Percentiles rank a stretch among this genome's conserved stretches.
Evolutionary conservation across 345 rosid genomes (phyloP).

Genomic region (Arabis hirsuta): DNA sequence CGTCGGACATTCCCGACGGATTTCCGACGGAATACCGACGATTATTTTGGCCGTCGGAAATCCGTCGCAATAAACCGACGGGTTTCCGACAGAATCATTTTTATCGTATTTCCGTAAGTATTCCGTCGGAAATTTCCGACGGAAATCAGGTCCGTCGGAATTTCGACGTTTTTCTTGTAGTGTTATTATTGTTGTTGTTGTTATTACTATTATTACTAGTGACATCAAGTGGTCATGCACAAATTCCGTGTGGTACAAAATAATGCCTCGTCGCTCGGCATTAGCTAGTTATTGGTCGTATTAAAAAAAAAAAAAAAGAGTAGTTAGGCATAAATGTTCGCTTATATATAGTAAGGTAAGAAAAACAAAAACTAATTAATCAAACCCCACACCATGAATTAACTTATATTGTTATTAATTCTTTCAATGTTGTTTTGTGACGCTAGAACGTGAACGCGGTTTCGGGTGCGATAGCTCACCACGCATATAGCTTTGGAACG

Average conservation of each 20-base stretch:
- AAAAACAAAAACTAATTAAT: slow-evolving; percentile 15
- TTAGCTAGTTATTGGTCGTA: not conserved
- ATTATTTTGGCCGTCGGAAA: too few relatives aligned
- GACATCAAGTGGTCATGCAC: slow-evolving; percentile 35
- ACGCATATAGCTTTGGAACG: slow-evolving; percentile 34
- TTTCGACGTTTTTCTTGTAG: too few relatives aligned
- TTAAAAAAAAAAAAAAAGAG: not conserved
- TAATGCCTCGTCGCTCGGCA: slow-evolving; percentile 30
- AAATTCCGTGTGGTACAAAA: slow-evolving; percentile 31
- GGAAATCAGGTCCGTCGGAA: too few relatives aligned
- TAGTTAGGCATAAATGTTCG: slow-evolving; percentile 31
- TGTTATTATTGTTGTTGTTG: too few relatives aligned
- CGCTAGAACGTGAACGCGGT: slow-evolving; percentile 36
- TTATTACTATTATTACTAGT: slow-evolving; percentile 20
- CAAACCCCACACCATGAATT: slow-evolving; percentile 25
- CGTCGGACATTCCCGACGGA: too few relatives aligned
- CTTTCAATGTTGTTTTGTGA: slow-evolving; percentile 22
- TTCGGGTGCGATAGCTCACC: slow-evolving; percentile 42
- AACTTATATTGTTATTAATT: not conserved
- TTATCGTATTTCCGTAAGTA: too few relatives aligned
- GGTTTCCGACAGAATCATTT: too few relatives aligned
- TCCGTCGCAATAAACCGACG: too few relatives aligned
- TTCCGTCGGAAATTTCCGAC: too few relatives aligned
- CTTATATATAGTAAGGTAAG: not conserved
- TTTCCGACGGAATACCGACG: too few relatives aligned